Base-by-base conservation (phyloP, 2,329 filamentous ascomycete species). In the Aspergillus hiratsukae region DNA sequence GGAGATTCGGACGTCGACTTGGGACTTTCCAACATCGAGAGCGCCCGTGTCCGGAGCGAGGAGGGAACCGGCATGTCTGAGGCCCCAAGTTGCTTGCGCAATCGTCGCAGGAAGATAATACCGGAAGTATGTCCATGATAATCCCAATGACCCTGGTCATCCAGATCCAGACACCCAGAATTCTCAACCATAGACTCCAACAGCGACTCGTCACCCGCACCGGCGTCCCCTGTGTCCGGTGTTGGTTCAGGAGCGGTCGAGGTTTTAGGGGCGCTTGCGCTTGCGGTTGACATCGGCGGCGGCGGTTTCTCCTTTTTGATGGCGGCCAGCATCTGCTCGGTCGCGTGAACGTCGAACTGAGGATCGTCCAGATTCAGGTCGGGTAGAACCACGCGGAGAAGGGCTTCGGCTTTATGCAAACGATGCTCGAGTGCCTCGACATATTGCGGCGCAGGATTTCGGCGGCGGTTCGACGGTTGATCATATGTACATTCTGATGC, bases 111-210 rank as follows among this genome's bases (percentile, higher is more conserved):
- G 71, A 97, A 99, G 60, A 93, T 90, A 46, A 92, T 83, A 2
- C 93, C 92, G 0, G 94, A 97, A 0, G 93, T 97, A 61, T 90
- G 89, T 49, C 94, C 94, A 69, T 96, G 91, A 67, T 96, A 99
- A 73, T 97, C 92, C 86, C 91, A 96, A 65, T 94, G 86, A 45
- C 93, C 93, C 65, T 87, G 86, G 64, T 97, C 93, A 66, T 96
- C 91, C 35, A 97, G 81, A 67, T 97, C 93, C 19, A 99, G 81
- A 69, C 92, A 89, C 37, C 93, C 94, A 2, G 93, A 91, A 45
- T 90, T 90, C 69, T 93, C 89, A 56, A 97, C 91, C 93, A 99
- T 97, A 28, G 92, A 96, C 69, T 93, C 87, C 27, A 99, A 79
- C 61, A 93, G 84, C 10, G 84, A 85, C 63, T 93, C 90, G 48